Base-by-base conservation (phyloP, 2,329 filamentous ascomycete genomes). In the Claviceps digitariae region DNA sequence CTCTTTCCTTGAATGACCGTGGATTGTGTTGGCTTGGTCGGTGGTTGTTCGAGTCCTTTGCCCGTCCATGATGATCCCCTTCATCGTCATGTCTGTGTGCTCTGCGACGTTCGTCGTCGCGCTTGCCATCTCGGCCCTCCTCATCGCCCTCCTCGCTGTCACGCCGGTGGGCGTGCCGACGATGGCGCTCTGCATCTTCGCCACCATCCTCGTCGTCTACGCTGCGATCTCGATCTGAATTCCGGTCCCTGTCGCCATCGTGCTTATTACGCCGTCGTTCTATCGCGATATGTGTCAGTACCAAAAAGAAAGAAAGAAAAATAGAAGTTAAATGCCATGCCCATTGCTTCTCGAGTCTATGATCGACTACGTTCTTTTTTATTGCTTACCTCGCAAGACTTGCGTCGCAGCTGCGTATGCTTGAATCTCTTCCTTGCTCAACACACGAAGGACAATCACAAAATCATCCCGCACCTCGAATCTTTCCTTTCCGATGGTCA, bases 381-480 rank as follows among this genome's bases (percentile, higher is more conserved):
- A 15, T 7, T 38, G 36, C 77, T 63, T 73, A 88, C 86, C 86
- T 80, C 90, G 79, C 56, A 96, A 80, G 63, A 88, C 81, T 58
- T 84, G 82, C 10, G 91, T 96, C 49, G 84, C 85, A 57, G 83
- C 79, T 13, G 90, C 89, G 64, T 95, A 90, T 36, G 82, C 83
- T 67, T 95, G 86, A 53, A 97, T 95, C 63, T 97, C 90, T 60
- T 94, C 87, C 67, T 86, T 87, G 48, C 82, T 87, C 64, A 97
- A 68, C 8, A 96, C 91, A 53, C 90, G 78, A 53, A 97, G 74
- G 2, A 96, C 90, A 66, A 96, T 95, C 55, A 97, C 90, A 67
- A 90, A 94, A 63, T 95, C 90, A 55, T 90, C 81, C n/a, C 90
- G 81, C 61, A 94, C 87, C 68, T 97, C 91, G 60, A 86, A 97